phyloP scores from a whole-genome alignment of 1,284 basidiomycete species.

The Inonotus obliquus region DNA sequence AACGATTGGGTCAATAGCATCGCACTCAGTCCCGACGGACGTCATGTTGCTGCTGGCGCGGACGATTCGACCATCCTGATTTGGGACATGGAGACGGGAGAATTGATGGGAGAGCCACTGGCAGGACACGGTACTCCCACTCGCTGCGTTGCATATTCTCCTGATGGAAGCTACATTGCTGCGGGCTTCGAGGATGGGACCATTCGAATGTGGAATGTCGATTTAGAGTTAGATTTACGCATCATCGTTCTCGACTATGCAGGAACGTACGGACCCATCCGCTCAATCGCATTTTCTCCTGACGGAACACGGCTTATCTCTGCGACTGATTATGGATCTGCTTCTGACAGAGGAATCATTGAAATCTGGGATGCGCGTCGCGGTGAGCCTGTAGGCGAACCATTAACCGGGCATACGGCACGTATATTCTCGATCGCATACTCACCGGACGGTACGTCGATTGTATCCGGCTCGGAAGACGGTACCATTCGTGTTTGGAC shows the following conservation, averaged over 20 bases:
- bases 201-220: conserved; percentile 12
- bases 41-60: conserved; percentile 6
- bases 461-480: conserved; percentile 11
- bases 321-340: no score
- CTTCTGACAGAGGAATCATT: conserved; percentile 15
- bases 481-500: conserved; percentile 3
- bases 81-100: conserved; percentile 5
- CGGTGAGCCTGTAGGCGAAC: conserved; percentile 3
- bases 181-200: conserved; percentile 2
- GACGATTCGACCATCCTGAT: neutral
- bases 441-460: conserved; percentile 9
- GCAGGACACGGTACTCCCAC: neutral
- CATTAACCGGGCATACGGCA: conserved; percentile 16
- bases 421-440: conserved; percentile 13
- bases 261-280: conserved; percentile 13
- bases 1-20: conserved; percentile 2
- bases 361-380: conserved; percentile 21
- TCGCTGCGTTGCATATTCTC: neutral
- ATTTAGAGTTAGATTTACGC: neutral
- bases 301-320: conserved; percentile 18
- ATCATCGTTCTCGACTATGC: neutral
- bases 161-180: neutral
- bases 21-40: conserved; percentile 7
- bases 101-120: neutral
- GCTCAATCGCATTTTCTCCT: conserved; percentile 20